phyloP scores from a whole-genome alignment of 1,284 basidiomycete genomes.

The Leucoagaricus sp. region DNA sequence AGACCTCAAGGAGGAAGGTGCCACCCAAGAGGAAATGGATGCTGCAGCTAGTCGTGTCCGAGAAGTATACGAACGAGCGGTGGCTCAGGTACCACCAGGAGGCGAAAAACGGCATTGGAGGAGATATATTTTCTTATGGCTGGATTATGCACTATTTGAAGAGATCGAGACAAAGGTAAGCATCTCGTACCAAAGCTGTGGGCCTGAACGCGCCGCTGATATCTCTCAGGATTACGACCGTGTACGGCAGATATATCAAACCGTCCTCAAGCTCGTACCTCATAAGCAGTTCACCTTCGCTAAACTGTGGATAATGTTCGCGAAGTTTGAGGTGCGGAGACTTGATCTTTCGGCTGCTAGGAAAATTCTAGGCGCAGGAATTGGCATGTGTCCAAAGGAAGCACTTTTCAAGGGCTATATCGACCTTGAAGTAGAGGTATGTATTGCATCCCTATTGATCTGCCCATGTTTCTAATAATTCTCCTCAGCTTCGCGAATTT shows the following conservation, averaged over 20 bases:
- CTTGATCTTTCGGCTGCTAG: slow-evolving; percentile 85
- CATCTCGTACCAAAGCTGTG: slow-evolving; percentile 2
- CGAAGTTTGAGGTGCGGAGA: slow-evolving; percentile 89
- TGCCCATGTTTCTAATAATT: background rate
- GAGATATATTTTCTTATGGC: slow-evolving; percentile 96
- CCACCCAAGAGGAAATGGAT: slow-evolving; percentile 65
- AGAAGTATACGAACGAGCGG: slow-evolving; percentile 95
- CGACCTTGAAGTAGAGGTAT: slow-evolving; percentile 86
- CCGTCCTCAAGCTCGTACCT: slow-evolving; percentile 86
- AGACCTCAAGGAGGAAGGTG: slow-evolving; percentile 77
- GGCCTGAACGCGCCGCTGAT: slow-evolving; percentile 8
- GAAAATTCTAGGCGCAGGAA: slow-evolving; percentile 87
- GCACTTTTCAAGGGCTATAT: slow-evolving; percentile 94
- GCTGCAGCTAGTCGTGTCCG: slow-evolving; percentile 67
- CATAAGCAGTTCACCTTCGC: slow-evolving; percentile 98
- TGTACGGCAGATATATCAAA: slow-evolving; percentile 90
- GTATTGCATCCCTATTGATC: slow-evolving; percentile 24
- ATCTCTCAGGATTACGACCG: slow-evolving; percentile 73
- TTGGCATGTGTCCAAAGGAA: slow-evolving; percentile 97
- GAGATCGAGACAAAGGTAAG: slow-evolving; percentile 90
- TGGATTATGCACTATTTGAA: slow-evolving; percentile 96
- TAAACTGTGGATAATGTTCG: slow-evolving; percentile 91
- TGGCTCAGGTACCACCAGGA: slow-evolving; percentile 94
- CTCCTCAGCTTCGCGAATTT: slow-evolving; percentile 81
- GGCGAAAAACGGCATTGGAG: slow-evolving; percentile 91